These are phyloP conservation scores for Penicillium verhagenii DNA, from an alignment of 495 filamentous ascomycete species.

Conservation along the genomic window DNA sequence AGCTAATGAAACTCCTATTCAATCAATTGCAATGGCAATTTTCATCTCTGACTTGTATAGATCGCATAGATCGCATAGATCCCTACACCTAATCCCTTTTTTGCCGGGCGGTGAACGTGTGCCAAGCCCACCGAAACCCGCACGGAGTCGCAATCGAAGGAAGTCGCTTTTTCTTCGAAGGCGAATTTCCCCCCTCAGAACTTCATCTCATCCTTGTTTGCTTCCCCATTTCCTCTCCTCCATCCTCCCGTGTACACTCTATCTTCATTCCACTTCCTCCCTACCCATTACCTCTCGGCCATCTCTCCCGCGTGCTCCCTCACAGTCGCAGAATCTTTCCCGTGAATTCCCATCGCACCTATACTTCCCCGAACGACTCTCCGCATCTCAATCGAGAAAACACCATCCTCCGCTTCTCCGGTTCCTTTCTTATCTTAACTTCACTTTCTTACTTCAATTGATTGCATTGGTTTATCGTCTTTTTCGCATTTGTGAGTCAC, in stretches of 20 bases:
- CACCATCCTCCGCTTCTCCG: slow-evolving; percentile 5
- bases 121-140: slow-evolving; percentile 33
- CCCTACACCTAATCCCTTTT: too few relatives aligned
- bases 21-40: too few relatives aligned
- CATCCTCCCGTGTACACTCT: slow-evolving; percentile 7
- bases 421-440: slow-evolving; percentile 15
- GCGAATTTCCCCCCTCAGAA: slow-evolving; percentile 27
- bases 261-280: slow-evolving; percentile 11
- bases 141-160: slow-evolving; percentile 27
- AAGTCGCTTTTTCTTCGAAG: slow-evolving; percentile 35
- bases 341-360: slow-evolving; percentile 5
- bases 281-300: not conserved
- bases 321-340: slow-evolving; percentile 1
- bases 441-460: slow-evolving; percentile 24
- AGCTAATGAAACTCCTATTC: too few relatives aligned
- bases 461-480: slow-evolving; percentile 24
- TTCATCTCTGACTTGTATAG: not conserved
- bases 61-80: too few relatives aligned
- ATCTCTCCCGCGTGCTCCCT: not conserved
- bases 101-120: slow-evolving; percentile 26
- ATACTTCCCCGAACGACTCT: slow-evolving; percentile 23
- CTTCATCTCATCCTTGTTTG: slow-evolving; percentile 25
- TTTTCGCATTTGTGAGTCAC: slow-evolving; percentile 39
- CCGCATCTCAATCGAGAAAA: slow-evolving; percentile 13
- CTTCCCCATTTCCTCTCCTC: slow-evolving; percentile 10